Conservation (phyloP, 2,329 filamentous ascomycete species). For the Xylariomycetidae sp. region DNA sequence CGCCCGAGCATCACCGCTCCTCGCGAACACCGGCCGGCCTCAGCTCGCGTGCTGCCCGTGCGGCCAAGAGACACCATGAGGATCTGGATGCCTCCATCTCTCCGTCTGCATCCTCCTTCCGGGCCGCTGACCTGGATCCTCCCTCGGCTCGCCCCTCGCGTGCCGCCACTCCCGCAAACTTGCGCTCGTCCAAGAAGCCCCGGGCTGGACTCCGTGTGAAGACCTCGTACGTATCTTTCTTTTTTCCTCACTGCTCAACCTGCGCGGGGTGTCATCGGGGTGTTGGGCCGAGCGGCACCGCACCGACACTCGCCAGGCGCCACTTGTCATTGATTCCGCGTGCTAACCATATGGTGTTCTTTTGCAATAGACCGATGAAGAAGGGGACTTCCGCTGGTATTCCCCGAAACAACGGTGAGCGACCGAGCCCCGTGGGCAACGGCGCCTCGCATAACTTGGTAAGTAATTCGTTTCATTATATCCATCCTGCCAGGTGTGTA, state of each 20-base stretch:
- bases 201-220: constrained; percentile 60
- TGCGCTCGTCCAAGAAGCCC: constrained; percentile 52
- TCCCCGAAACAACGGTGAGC: constrained; percentile 58
- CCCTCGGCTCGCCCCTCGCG: constrained; percentile 48
- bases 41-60: constrained; percentile 24
- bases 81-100: constrained; percentile 49
- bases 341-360: constrained; percentile 13
- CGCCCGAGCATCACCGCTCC: constrained; percentile 20
- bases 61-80: constrained; percentile 47
- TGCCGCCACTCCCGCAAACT: constrained; percentile 52
- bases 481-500: no score
- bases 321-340: no score
- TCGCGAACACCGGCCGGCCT: constrained; percentile 24
- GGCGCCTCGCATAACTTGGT: constrained; percentile 49
- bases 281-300: no score
- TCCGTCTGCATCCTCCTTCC: constrained; percentile 44
- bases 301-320: no score
- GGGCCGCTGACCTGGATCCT: constrained; percentile 39
- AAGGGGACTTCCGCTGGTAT: constrained; percentile 65
- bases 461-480: constrained; percentile 30
- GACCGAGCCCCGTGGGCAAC: constrained; percentile 55
- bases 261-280: no score
- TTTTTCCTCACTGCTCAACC: neutral
- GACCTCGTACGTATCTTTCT: constrained; percentile 55
- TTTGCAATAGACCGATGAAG: constrained; percentile 60